Base-by-base conservation (phyloP, 208 protist genomes). In the Leishmania arabica region DNA sequence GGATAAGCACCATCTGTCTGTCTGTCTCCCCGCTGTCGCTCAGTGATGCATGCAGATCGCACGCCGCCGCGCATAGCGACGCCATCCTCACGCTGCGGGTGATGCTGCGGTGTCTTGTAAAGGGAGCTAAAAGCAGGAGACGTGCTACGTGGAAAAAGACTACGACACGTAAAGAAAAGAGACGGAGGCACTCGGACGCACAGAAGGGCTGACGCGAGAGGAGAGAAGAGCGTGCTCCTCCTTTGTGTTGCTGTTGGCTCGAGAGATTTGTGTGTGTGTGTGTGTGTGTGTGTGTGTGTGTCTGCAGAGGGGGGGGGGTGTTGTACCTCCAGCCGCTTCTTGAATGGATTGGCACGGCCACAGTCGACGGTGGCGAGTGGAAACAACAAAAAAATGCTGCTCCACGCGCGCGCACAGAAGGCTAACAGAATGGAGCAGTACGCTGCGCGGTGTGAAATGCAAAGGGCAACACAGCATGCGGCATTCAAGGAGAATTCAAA, bases 1-100 rank as follows among this genome's bases (percentile, higher is more conserved):
- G 83, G 51, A 80, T 76, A 11, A 86, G 79, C 79, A 86, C 74
- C 58, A 83, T 78, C 75, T 86, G 83, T 19, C 83, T 76, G 40
- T 86, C 79, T 31, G 82, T 81, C 77, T 85, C 82, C 42, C 77
- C 65, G 70, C 54, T 64, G 42, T 82, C 77, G 11, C 54, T 31
- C 13, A 82, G 24, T 1, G 42, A 27, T 8, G 64, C 31, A 40
- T 75, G 73, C 72, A 68, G 37, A 19, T 62, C 62, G 7, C 24
- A 42, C 27, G 31, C 37, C 42, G n/a, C 15, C 21, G 56, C 34
- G 34, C 17, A 65, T 19, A 40, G 8, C 15, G 74, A 31, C 56
- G 56, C 31, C 74, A 77, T 77, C 34, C 53, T 64, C 40, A 53
- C 68, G 72, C 31, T 45, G 21, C 9, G 5, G 19, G 37, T 54